phyloP scores from a whole-genome alignment of 495 filamentous ascomycete species.

The Penicillium tannophilum region DNA sequence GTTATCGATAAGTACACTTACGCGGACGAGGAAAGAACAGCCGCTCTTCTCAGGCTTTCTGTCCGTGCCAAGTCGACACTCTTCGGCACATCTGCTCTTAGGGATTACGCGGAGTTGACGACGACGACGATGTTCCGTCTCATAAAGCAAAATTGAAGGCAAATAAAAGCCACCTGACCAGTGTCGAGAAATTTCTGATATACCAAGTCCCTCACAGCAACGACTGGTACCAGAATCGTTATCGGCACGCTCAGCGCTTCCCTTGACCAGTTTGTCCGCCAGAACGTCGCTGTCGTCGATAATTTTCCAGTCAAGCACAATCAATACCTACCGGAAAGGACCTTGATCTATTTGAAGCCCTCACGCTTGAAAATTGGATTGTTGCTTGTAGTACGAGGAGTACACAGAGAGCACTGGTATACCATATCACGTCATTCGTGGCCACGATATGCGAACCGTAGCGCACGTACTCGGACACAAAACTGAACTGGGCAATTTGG shows the following conservation, averaged over 20 bases:
- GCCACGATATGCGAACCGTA: too few species aligned
- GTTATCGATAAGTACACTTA: conserved; percentile 74
- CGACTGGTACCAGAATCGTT: conserved; percentile 54
- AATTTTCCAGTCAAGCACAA: conserved; percentile 37
- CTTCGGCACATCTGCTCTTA: conserved; percentile 64
- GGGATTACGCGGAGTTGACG: conserved; percentile 54
- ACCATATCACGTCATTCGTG: too few species aligned
- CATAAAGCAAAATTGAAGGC: conserved; percentile 35
- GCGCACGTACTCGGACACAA: too few species aligned
- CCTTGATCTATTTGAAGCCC: too few species aligned
- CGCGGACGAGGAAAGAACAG: conserved; percentile 36
- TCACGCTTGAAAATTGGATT: too few species aligned
- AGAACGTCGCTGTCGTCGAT: conserved; percentile 50
- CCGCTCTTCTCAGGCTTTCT: conserved; percentile 35
- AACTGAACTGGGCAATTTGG: too few species aligned
- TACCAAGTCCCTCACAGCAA: conserved; percentile 44
- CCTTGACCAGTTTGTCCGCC: conserved; percentile 54
- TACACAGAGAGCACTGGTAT: too few species aligned
- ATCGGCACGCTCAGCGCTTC: conserved; percentile 53
- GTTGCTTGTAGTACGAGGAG: too few species aligned
- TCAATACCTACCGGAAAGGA: too few species aligned
- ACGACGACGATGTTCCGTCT: conserved; percentile 40
- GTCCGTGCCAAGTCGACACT: conserved; percentile 65
- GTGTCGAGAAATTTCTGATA: conserved; percentile 51
- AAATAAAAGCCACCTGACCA: conserved; percentile 28